Evolutionary conservation across 1,284 basidiomycete genomes (phyloP).

Genomic region (Rhodotorula sp.): DNA sequence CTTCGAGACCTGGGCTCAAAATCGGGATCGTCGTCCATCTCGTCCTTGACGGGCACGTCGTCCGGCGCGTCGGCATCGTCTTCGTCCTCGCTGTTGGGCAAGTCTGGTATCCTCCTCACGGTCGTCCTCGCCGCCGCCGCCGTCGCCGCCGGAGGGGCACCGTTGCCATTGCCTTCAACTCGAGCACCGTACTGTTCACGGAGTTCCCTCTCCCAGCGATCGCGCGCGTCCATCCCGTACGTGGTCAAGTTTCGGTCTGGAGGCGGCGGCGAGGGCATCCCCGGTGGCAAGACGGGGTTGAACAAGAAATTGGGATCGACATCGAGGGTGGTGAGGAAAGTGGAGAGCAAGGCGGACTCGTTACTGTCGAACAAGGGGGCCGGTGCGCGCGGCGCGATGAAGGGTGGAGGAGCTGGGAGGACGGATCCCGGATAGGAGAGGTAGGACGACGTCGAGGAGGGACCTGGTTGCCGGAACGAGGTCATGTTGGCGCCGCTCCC

Average conservation of each 20-base stretch:
- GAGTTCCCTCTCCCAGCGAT: slow-evolving; percentile 21
- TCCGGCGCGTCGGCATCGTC: slow-evolving; percentile 7
- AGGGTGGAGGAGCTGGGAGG: slow-evolving; percentile 1
- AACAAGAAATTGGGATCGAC: slow-evolving; percentile 38
- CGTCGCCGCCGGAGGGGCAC: neutral
- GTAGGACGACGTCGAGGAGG: no score
- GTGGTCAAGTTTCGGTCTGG: neutral
- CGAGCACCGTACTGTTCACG: neutral
- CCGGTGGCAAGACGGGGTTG: slow-evolving; percentile 37
- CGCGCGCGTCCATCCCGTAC: neutral
- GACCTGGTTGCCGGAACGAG: no score
- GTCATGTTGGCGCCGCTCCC: no score
- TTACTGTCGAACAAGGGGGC: slow-evolving; percentile 27
- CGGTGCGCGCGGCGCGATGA: neutral
- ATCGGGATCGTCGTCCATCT: slow-evolving; percentile 16
- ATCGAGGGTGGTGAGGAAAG: slow-evolving; percentile 36
- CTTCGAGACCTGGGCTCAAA: slow-evolving; percentile 8
- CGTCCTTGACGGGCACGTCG: neutral
- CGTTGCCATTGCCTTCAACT: neutral
- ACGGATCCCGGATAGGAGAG: no score
- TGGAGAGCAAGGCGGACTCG: slow-evolving; percentile 32
- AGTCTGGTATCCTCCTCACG: neutral
- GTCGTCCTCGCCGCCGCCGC: no score
- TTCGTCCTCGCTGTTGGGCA: neutral
- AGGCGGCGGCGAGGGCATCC: slow-evolving; percentile 38